phyloP scores from a whole-genome alignment of 2,329 filamentous ascomycete species.

The Ceratocystis cacaofunesta region DNA sequence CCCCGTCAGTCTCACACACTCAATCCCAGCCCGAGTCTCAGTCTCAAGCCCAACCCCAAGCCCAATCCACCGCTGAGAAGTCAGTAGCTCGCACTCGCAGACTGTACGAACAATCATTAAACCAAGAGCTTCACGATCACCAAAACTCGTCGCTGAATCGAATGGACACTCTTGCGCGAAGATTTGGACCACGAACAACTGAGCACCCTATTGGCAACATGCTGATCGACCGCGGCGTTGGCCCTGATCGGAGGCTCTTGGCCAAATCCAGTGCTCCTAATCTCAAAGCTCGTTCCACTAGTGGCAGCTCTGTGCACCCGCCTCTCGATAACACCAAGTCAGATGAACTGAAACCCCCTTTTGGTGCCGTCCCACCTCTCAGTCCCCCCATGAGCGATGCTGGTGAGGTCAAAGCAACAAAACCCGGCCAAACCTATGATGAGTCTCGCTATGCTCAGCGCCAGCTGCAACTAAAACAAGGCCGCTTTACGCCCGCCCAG shows the following conservation, averaged over 20 bases:
- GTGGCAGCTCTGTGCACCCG: slow-evolving; percentile 7
- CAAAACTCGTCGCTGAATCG: slow-evolving; percentile 63
- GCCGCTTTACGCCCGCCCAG: slow-evolving; percentile 46
- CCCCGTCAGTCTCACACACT: not conserved
- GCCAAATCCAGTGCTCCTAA: slow-evolving; percentile 53
- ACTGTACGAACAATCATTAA: slow-evolving; percentile 70
- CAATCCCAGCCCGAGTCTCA: not conserved
- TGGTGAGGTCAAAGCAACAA: slow-evolving; percentile 66
- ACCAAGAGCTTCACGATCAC: slow-evolving; percentile 66
- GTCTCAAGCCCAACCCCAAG: not conserved
- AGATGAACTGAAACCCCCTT: slow-evolving; percentile 23
- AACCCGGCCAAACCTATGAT: slow-evolving; percentile 62
- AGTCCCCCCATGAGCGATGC: slow-evolving; percentile 52
- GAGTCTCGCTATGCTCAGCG: slow-evolving; percentile 74
- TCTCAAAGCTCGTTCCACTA: slow-evolving; percentile 26
- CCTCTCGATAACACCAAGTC: slow-evolving; percentile 17
- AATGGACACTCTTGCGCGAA: slow-evolving; percentile 61
- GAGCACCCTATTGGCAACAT: slow-evolving; percentile 34
- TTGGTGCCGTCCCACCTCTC: slow-evolving; percentile 27
- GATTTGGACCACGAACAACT: slow-evolving; percentile 37
- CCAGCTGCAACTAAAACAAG: slow-evolving; percentile 66
- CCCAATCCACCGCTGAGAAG: slow-evolving; percentile 12
- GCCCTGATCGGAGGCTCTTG: slow-evolving; percentile 32
- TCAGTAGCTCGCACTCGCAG: slow-evolving; percentile 50
- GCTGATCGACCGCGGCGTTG: slow-evolving; percentile 31